Base-by-base conservation (phyloP, 2,329 filamentous ascomycete species). In the Acarospora socialis region DNA sequence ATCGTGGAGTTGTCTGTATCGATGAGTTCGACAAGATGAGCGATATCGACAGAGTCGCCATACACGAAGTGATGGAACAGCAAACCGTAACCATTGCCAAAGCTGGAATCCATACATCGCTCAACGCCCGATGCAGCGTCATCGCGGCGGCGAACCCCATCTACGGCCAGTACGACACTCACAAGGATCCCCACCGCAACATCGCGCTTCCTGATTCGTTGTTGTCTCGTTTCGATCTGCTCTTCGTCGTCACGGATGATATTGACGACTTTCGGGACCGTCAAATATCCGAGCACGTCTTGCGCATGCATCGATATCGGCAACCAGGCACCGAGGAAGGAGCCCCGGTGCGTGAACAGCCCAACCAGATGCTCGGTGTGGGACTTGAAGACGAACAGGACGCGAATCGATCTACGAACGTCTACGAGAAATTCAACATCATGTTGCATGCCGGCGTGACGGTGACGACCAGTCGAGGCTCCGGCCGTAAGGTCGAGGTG, bases 21-120 rank as follows among this genome's bases (percentile, higher is more conserved):
- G 90, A 98, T 53, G 90, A 98, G 51, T 98, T 98, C 46, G 90
- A 98, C 63, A 98, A 98, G 58, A 98, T 98, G 90, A 94, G 84
- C 35, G 90, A 98, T 52, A 78, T 95, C 36, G 90, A 98, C 57
- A 76, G 90, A 52, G 90, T 98, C 3, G 90, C 90, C 28, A 98
- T 98, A 46, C 90, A 98, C 70, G 90, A 98, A 81, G 90, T 98
- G 43, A 98, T 98, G 90, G 90, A 98, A 60, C 90, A 98, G 61
- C 90, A 98, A 59, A 98, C 90, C 0, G 90, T 98, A 38, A 98
- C 90, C 9, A 98, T 98, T 49, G 90, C 90, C 32, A 98, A 98
- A 61, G 90, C 90, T 1, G 90, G 90, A 43, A 98, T 98, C 37
- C 90, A 98, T 57, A 98, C 90, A 0, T 93, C 86, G 3, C 66